These are phyloP conservation scores for Calonectria honghensis DNA, from an alignment of 2,329 filamentous ascomycete species.

Conservation along the genomic window DNA sequence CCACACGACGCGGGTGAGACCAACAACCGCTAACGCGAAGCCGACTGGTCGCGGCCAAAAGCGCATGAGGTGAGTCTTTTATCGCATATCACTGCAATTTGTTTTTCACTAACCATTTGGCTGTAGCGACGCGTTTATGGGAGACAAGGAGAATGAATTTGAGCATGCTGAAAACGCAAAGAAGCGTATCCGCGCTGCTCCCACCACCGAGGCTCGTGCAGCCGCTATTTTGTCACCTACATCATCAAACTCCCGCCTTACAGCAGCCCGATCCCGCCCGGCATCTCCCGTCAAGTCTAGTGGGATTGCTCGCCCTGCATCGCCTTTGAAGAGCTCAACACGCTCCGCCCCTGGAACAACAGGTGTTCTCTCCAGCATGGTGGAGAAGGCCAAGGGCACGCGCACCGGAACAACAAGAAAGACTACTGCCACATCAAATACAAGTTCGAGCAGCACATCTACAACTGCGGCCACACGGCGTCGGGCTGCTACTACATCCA, in stretches of 20 bases:
- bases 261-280: constrained; percentile 65
- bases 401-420: constrained; percentile 69
- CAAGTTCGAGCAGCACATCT: constrained; percentile 61
- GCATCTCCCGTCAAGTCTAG: constrained; percentile 73
- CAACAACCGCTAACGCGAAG: constrained; percentile 53
- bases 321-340: constrained; percentile 74
- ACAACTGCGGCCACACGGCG: constrained; percentile 59
- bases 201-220: constrained; percentile 65
- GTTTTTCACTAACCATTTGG: constrained; percentile 50
- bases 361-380: constrained; percentile 73
- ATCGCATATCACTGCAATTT: constrained; percentile 17
- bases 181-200: constrained; percentile 74
- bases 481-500: constrained; percentile 61
- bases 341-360: constrained; percentile 66
- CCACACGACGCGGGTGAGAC: constrained; percentile 60
- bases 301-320: constrained; percentile 74
- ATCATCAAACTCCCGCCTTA: constrained; percentile 85
- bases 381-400: constrained; percentile 76
- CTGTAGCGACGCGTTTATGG: constrained; percentile 77
- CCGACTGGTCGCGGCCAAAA: constrained; percentile 63
- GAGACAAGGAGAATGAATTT: constrained; percentile 86
- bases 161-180: constrained; percentile 79
- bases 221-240: constrained; percentile 86
- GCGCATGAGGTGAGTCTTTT: constrained; percentile 68
- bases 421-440: constrained; percentile 65